A percentile compares a stretch with the other conserved stretches of the same genome.
Conservation (phyloP, 2,329 filamentous ascomycete species). For the Chaetomiaceae sp. region DNA sequence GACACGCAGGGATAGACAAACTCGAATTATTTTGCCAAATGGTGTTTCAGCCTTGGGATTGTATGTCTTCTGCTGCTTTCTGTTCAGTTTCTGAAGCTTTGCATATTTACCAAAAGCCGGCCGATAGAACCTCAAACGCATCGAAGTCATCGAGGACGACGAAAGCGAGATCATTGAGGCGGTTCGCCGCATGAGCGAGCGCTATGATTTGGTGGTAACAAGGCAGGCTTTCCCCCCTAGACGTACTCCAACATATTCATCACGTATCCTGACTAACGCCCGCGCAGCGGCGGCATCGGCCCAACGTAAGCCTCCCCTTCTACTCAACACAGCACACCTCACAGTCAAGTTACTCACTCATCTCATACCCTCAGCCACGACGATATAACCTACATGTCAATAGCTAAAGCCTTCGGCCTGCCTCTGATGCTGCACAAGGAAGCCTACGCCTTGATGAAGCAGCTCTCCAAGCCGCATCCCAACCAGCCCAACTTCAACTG, state of each 20-base stretch:
- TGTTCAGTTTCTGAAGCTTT: no score
- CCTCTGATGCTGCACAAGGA: slow-evolving; percentile 72
- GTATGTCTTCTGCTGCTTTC: no score
- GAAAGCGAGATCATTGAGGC: slow-evolving; percentile 87
- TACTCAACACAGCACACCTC: not conserved
- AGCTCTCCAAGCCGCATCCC: slow-evolving; percentile 67
- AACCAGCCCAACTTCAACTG: slow-evolving; percentile 75
- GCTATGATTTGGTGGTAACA: slow-evolving; percentile 93
- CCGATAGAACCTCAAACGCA: slow-evolving; percentile 71
- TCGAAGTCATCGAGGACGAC: slow-evolving; percentile 93
- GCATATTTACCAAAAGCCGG: not conserved
- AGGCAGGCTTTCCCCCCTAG: slow-evolving; percentile 45
- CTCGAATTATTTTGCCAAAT: slow-evolving; percentile 60
- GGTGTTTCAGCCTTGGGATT: slow-evolving; percentile 59
- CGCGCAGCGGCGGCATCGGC: slow-evolving; percentile 77
- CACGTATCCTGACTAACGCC: slow-evolving; percentile 11
- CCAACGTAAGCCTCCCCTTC: slow-evolving; percentile 65
- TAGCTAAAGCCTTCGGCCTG: slow-evolving; percentile 82
- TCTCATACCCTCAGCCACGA: slow-evolving; percentile 64
- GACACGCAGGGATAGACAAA: slow-evolving; percentile 48
- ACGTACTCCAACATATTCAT: no score
- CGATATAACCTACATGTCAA: slow-evolving; percentile 93
- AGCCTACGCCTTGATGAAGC: slow-evolving; percentile 78
- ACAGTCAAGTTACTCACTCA: no score
- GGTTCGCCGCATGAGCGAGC: slow-evolving; percentile 76